These are phyloP conservation scores for Petrea volubilis DNA, from an alignment of 257 asterid species.

Conservation along the genomic window DNA sequence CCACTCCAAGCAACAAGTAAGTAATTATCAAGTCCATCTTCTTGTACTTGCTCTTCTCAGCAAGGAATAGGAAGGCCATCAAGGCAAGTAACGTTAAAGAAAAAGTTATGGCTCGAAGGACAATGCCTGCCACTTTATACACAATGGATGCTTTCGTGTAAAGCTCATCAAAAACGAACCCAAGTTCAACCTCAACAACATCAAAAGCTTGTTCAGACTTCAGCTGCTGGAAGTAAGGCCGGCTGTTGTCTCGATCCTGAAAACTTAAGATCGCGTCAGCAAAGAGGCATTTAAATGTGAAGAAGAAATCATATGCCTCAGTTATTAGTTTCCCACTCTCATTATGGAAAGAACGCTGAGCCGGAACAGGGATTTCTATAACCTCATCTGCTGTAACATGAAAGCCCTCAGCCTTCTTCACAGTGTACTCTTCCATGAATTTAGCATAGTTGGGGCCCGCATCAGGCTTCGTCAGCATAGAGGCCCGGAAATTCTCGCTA, in stretches of 20 bases:
- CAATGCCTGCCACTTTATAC: constrained; percentile 27
- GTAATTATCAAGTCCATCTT: constrained; percentile 36
- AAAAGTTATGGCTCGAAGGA: constrained; percentile 29
- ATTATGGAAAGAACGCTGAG: constrained; percentile 6
- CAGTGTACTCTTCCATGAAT: constrained; percentile 52
- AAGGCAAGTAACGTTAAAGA: constrained; percentile 20
- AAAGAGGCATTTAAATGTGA: constrained; percentile 50
- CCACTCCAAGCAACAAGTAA: constrained; percentile 33
- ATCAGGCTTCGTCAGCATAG: constrained; percentile 50
- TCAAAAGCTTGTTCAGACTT: constrained; percentile 18
- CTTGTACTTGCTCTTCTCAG: constrained; percentile 26
- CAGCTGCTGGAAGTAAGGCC: constrained; percentile 30
- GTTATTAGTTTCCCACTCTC: not conserved
- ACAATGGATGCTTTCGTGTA: constrained; percentile 46
- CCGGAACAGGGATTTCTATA: constrained; percentile 34
- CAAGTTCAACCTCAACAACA: constrained; percentile 56
- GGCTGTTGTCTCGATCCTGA: constrained; percentile 52
- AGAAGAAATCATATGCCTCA: constrained; percentile 36
- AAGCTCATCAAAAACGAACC: constrained; percentile 48
- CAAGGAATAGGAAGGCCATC: constrained; percentile 23
- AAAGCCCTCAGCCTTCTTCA: constrained; percentile 51
- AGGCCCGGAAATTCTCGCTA: constrained; percentile 34
- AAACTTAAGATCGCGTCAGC: constrained; percentile 57
- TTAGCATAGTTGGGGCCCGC: constrained; percentile 56
- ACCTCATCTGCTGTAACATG: constrained; percentile 37